Conservation (phyloP, 2,329 filamentous ascomycete genomes). For the Myriangium duriaei region DNA sequence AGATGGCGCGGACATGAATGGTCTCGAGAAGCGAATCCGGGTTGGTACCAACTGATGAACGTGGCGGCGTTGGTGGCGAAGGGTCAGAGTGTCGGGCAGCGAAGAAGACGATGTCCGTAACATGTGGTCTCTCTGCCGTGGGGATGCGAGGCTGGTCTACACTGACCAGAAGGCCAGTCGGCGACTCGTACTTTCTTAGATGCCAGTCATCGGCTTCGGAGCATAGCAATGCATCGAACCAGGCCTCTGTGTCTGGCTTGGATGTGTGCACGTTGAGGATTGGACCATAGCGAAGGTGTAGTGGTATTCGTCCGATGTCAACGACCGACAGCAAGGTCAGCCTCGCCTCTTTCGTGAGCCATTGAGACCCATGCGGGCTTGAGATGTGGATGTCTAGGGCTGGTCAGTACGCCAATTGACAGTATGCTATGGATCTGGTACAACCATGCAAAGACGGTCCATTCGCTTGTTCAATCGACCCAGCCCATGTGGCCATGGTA, state of each 20-base stretch:
- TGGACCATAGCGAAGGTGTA: conserved; percentile 28
- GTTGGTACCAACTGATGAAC: conserved; percentile 16
- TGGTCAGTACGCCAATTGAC: too few relatives aligned
- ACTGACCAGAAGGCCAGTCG: conserved; percentile 27
- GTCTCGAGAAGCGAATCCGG: background rate
- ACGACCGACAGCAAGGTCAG: conserved; percentile 27
- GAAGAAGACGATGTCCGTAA: conserved; percentile 36
- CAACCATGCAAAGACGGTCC: background rate
- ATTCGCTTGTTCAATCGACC: background rate
- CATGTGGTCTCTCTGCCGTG: conserved; percentile 11
- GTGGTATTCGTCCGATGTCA: conserved; percentile 27
- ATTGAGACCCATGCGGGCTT: background rate
- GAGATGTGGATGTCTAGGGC: background rate
- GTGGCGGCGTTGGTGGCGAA: conserved; percentile 23
- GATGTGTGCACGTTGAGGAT: conserved; percentile 27
- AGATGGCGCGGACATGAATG: conserved; percentile 25
- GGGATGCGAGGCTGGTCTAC: conserved; percentile 13
- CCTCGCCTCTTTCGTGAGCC: background rate
- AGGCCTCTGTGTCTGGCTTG: conserved; percentile 23
- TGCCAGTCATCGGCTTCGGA: conserved; percentile 23
- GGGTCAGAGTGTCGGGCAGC: conserved; percentile 20
- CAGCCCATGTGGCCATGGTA: background rate
- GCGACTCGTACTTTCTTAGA: conserved; percentile 24
- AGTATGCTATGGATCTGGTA: too few relatives aligned
- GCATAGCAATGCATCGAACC: conserved; percentile 28